Percentiles rank a stretch among this genome's conserved stretches.
Conservation (phyloP, 2,329 filamentous ascomycete genomes). For the Tolypocladium ophioglossoides region DNA sequence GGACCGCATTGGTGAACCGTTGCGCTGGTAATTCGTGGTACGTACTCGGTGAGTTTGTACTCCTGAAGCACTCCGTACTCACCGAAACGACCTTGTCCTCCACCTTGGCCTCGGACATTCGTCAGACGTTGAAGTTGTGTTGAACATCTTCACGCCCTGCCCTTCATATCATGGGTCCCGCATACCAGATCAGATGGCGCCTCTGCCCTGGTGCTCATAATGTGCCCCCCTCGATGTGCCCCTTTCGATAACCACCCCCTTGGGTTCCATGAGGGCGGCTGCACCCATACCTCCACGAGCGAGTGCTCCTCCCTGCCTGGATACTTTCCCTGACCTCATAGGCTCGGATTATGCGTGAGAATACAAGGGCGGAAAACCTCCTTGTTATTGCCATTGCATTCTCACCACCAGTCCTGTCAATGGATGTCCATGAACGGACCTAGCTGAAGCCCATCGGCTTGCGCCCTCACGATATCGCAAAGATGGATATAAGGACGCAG, state of each 20-base stretch:
- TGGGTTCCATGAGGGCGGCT: neutral
- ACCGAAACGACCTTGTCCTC: too few species aligned
- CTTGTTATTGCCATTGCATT: neutral
- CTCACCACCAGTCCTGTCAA: neutral
- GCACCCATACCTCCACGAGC: too few species aligned
- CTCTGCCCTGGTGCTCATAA: neutral
- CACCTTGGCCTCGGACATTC: too few species aligned
- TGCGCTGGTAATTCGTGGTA: neutral
- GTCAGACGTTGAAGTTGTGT: too few species aligned
- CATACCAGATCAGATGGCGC: neutral
- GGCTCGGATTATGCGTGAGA: too few species aligned
- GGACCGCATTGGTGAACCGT: slow-evolving; percentile 7
- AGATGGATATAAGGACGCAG: slow-evolving; percentile 2
- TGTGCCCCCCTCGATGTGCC: neutral
- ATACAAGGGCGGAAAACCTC: neutral
- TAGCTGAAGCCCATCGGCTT: neutral
- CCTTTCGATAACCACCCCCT: neutral
- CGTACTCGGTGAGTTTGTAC: neutral
- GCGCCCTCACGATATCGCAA: neutral
- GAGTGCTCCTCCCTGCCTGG: neutral
- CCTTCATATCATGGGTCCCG: neutral
- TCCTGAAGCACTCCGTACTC: too few species aligned
- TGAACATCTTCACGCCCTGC: neutral
- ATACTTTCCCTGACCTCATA: neutral
- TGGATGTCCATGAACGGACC: neutral